A percentile compares a stretch with the other conserved stretches of the same genome.
phyloP scores from a whole-genome alignment of 768 basidiomycete genomes.

The Boletus reticulatus region DNA sequence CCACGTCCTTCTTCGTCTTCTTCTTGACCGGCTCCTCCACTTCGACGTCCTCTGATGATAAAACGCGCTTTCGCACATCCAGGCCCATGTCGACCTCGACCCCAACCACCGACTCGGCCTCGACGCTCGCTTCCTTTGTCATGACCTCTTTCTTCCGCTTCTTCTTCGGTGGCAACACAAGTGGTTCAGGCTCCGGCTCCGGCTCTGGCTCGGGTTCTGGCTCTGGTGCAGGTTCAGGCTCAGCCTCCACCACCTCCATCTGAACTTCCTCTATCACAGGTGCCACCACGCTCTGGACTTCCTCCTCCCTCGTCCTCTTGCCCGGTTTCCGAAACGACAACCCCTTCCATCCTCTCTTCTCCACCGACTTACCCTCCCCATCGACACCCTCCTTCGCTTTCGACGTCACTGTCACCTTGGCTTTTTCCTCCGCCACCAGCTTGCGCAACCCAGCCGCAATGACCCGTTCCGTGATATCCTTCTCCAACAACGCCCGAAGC shows the following conservation, averaged over 20 bases:
- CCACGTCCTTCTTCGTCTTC: slow-evolving; percentile 30
- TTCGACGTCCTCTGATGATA: slow-evolving; percentile 42
- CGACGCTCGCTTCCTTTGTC: slow-evolving; percentile 36
- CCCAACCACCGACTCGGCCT: slow-evolving; percentile 65
- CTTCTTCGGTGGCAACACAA: slow-evolving; percentile 52
- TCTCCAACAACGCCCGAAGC: slow-evolving; percentile 53
- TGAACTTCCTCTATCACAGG: slow-evolving; percentile 26
- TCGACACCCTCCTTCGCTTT: slow-evolving; percentile 33
- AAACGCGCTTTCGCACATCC: slow-evolving; percentile 43
- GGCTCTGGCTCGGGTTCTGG: slow-evolving; percentile 33
- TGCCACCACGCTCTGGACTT: slow-evolving; percentile 19
- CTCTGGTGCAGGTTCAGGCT: slow-evolving; percentile 33
- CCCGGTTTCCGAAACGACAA: slow-evolving; percentile 45
- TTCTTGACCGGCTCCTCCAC: slow-evolving; percentile 32
- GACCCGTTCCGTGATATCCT: slow-evolving; percentile 63
- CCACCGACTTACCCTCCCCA: slow-evolving; percentile 46
- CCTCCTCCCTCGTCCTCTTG: slow-evolving; percentile 39
- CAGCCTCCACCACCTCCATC: slow-evolving; percentile 27
- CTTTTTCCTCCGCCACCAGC: slow-evolving; percentile 53
- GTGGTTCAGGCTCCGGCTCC: slow-evolving; percentile 34
- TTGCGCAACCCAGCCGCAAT: slow-evolving; percentile 52
- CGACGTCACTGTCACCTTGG: slow-evolving; percentile 26
- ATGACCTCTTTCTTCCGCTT: slow-evolving; percentile 50
- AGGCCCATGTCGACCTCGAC: slow-evolving; percentile 36
- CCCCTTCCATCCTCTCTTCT: slow-evolving; percentile 43